A percentile compares a stretch with the other conserved stretches of the same genome.
Conservation (phyloP, 805 yeast species). For the Metschnikowia picachoensis region DNA sequence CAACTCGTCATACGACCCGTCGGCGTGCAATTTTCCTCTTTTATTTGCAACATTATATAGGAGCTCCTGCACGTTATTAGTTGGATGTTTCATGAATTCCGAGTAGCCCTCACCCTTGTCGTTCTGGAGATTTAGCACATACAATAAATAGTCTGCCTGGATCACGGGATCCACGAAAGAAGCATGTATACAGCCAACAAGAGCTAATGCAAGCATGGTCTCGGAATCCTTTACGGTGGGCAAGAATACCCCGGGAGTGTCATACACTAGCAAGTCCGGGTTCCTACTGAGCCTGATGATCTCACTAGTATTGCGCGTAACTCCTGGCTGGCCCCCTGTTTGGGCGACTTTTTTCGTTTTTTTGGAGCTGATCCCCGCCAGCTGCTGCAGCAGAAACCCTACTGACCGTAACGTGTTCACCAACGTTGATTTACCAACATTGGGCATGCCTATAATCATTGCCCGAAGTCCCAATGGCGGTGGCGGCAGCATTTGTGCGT, state of each 20-base stretch:
- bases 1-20: slow-evolving; percentile 44
- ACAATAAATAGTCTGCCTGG: slow-evolving; percentile 82
- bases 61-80: slow-evolving; percentile 64
- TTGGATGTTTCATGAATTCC: slow-evolving; percentile 54
- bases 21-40: slow-evolving; percentile 31
- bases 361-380: slow-evolving; percentile 30
- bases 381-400: slow-evolving; percentile 26
- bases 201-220: slow-evolving; percentile 69
- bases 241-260: slow-evolving; percentile 89
- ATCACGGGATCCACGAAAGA: slow-evolving; percentile 76
- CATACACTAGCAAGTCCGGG: slow-evolving; percentile 70
- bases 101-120: slow-evolving; percentile 42
- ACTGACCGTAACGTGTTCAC: slow-evolving; percentile 65
- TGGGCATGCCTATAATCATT: slow-evolving; percentile 91
- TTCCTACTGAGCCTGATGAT: slow-evolving; percentile 57
- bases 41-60: slow-evolving; percentile 45
- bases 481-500: slow-evolving; percentile 49
- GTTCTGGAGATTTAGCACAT: slow-evolving; percentile 62
- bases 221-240: slow-evolving; percentile 65
- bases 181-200: slow-evolving; percentile 72
- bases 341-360: slow-evolving; percentile 63
- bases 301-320: slow-evolving; percentile 76
- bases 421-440: slow-evolving; percentile 92
- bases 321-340: slow-evolving; percentile 89
- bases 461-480: slow-evolving; percentile 82